These are phyloP conservation scores for Globisporangium iwayamae DNA, from an alignment of 352 stramenopile species.

Conservation along the genomic window DNA sequence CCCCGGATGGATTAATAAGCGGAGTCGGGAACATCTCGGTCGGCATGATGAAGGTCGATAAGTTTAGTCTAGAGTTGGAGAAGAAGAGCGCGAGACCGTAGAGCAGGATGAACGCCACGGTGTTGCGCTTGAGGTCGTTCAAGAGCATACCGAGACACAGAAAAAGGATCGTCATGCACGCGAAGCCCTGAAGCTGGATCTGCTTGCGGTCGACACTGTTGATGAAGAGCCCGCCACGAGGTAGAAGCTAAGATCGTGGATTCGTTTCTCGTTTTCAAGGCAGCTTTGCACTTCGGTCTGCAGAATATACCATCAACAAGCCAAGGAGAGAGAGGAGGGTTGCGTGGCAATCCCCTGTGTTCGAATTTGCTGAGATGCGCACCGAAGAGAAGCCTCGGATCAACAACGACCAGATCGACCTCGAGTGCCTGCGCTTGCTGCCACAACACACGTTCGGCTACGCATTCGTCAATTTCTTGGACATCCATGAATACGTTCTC, in stretches of 20 bases:
- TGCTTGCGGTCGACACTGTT: slow-evolving; percentile 23
- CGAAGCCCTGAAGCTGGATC: slow-evolving; percentile 78
- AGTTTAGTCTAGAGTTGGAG: slow-evolving; percentile 34
- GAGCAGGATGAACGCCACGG: slow-evolving; percentile 63
- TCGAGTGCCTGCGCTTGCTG: no score
- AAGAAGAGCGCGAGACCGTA: slow-evolving; percentile 68
- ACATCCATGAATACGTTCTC: no score
- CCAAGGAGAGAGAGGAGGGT: no score
- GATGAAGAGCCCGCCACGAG: slow-evolving; percentile 70
- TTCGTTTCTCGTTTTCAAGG: no score
- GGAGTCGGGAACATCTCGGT: slow-evolving; percentile 85
- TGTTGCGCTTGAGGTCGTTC: slow-evolving; percentile 42
- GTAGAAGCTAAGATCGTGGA: slow-evolving; percentile 25
- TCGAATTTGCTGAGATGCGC: no score
- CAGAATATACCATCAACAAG: no score
- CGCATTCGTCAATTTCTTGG: no score
- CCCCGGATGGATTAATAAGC: not conserved
- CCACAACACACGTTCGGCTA: no score
- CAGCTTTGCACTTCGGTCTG: no score
- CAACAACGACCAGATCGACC: no score
- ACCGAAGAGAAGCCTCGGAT: no score
- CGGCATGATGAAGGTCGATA: slow-evolving; percentile 86
- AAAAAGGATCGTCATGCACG: slow-evolving; percentile 59
- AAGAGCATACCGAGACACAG: slow-evolving; percentile 57
- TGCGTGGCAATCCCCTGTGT: no score